Evolutionary conservation across 2,329 filamentous ascomycete genomes (phyloP), one percentile per base, ranked within the genome.

Genomic region (Penicillium crustosum): DNA sequence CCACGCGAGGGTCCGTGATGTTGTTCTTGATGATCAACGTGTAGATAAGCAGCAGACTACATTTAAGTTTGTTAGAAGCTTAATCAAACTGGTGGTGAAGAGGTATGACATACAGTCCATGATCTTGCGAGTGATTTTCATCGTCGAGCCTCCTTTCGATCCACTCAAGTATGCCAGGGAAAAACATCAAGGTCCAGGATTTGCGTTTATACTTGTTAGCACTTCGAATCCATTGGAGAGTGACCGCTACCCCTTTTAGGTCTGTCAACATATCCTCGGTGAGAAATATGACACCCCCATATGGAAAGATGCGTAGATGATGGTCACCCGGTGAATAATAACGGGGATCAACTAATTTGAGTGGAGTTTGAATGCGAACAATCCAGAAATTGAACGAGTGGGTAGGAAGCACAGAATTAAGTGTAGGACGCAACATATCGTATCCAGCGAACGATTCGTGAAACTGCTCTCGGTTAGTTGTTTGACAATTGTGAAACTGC

Each of bases 191-290:
- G 55, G 77, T 78, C 67, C 70, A 74, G 6, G 59, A 69, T 3
- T 71, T 72, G 1, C 63, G 65, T 35, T 67, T 72, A 10, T 54
- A 63, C 31, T 66, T 71, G 8, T 55, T 58, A 19, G 43, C 63
- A 8, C 61, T 35, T 29, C 53, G 65, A 52, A 78, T 75, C 76
- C 75, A 78, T 17, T 60, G 59, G n/a, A 79, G 55, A 3, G 77
- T 67, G 6, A 70, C 61, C 2, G 74, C 47, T 1, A 73, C 66
- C 21, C 57, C 65, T 19, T 70, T 61, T 0, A 70, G 64, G 8
- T 75, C 67, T 23, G 43, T 60, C 53, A 59, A 71, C 13, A 75
- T 65, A 44, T 77, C 76, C 57, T 78, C 76, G 1, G 77, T 77
- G 17, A 79, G 58, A 7, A 79, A 67, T 27, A 77, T 68, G 1